Conservation (phyloP, 1,139 yeast genomes). For the Yamadazyma epiphylla region DNA sequence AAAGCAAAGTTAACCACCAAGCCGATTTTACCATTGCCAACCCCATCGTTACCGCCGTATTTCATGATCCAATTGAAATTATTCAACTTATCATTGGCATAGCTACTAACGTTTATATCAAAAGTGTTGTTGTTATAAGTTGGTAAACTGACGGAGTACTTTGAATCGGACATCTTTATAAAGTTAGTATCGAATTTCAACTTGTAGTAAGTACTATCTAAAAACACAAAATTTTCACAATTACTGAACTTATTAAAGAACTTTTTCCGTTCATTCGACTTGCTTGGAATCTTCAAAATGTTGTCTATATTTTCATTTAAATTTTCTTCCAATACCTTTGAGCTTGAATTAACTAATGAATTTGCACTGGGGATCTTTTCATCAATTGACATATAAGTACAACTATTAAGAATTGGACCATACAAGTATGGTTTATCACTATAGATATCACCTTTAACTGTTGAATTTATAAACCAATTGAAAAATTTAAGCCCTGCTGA, state of each 20-base stretch:
- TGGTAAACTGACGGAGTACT: conserved; percentile 40
- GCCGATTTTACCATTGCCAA: conserved; percentile 32
- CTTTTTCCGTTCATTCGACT: conserved; percentile 29
- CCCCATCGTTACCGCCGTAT: conserved; percentile 36
- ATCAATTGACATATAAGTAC: conserved; percentile 34
- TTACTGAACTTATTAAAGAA: conserved; percentile 27
- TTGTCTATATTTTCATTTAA: conserved; percentile 14
- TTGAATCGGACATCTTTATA: conserved; percentile 38
- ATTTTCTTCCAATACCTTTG: conserved; percentile 18
- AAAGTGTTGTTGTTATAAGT: conserved; percentile 35
- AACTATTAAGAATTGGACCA: conserved; percentile 58
- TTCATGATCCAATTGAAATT: conserved; percentile 46
- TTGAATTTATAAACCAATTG: conserved; percentile 59
- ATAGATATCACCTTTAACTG: conserved; percentile 62
- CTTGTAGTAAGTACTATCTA: conserved; percentile 21
- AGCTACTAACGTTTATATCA: conserved; percentile 37
- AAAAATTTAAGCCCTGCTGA: conserved; percentile 50
- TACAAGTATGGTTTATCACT: conserved; percentile 59
- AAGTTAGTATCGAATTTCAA: conserved; percentile 39
- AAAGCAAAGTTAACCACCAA: conserved; percentile 39
- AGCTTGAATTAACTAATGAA: conserved; percentile 10
- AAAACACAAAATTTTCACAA: conserved; percentile 30
- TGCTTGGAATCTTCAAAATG: conserved; percentile 20
- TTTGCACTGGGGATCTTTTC: conserved; percentile 12
- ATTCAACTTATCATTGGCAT: conserved; percentile 39